Percentiles rank a stretch among this genome's conserved stretches.
These are phyloP conservation scores for Amoeboaphelidium protococcarum DNA, from an alignment of 371 early-diverging fungal genomes.

Conservation along the genomic window DNA sequence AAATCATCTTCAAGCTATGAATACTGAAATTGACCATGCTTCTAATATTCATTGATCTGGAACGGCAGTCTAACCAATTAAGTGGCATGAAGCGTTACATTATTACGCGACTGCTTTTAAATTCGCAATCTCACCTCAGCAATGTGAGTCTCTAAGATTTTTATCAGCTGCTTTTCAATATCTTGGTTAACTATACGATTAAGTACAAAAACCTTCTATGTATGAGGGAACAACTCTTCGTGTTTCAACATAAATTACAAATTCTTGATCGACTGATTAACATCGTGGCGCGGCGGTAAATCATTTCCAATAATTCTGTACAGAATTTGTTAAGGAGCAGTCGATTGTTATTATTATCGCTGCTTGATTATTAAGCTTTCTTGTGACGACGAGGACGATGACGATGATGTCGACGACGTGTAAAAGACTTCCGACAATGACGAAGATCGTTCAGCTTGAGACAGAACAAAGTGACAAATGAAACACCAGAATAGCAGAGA, in stretches of 20 bases:
- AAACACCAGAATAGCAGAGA: too few relatives aligned
- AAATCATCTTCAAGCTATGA: constrained; percentile 31
- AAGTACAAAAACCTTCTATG: constrained; percentile 29
- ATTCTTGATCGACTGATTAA: constrained; percentile 33
- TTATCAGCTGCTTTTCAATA: constrained; percentile 26
- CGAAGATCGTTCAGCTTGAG: too few relatives aligned
- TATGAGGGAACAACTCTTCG: constrained; percentile 28
- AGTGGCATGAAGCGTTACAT: too few relatives aligned
- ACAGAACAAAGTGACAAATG: too few relatives aligned
- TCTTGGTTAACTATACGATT: constrained; percentile 31
- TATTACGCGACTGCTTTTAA: too few relatives aligned
- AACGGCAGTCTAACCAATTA: constrained; percentile 32
- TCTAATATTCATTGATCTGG: constrained; percentile 26
- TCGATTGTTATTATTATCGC: too few relatives aligned
- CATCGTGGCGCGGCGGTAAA: constrained; percentile 34
- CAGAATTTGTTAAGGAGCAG: too few relatives aligned
- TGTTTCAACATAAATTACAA: constrained; percentile 34
- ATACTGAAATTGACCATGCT: constrained; percentile 34
- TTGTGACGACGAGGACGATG: too few relatives aligned
- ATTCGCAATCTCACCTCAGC: too few relatives aligned
- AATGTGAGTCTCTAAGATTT: constrained; percentile 20
- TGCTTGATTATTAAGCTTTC: too few relatives aligned
- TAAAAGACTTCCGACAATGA: too few relatives aligned
- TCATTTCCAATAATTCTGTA: constrained; percentile 44
- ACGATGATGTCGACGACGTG: too few relatives aligned